These are phyloP conservation scores for Ophiocytium majus DNA, from an alignment of 352 stramenopile species.

Conservation along the genomic window DNA sequence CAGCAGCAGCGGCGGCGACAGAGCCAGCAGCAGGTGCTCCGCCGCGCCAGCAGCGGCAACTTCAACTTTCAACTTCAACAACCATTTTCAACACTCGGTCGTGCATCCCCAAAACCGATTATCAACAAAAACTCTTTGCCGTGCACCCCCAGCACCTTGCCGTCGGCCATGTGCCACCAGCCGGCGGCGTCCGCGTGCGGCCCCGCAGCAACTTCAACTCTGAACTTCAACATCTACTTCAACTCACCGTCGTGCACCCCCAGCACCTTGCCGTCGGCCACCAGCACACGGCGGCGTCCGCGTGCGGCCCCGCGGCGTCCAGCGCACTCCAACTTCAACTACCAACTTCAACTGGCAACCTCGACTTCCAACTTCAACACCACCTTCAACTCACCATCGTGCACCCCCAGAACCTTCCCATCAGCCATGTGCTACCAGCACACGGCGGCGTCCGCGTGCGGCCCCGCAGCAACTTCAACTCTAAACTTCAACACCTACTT, in stretches of 20 bases:
- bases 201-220: neutral
- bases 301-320: neutral
- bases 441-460: neutral
- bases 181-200: neutral
- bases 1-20: too few relatives aligned
- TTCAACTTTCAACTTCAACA: too few relatives aligned
- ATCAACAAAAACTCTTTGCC: neutral
- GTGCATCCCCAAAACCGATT: slow-evolving; percentile 66
- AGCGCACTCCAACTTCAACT: neutral
- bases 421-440: neutral
- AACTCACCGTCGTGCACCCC: slow-evolving; percentile 68
- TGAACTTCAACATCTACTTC: neutral
- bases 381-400: neutral
- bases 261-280: slow-evolving; percentile 64
- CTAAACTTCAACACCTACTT: neutral
- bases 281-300: neutral
- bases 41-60: too few relatives aligned
- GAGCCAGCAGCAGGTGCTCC: too few relatives aligned
- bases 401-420: neutral
- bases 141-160: neutral
- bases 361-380: neutral
- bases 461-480: neutral
- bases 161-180: neutral
- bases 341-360: too few relatives aligned
- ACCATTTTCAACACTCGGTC: slow-evolving; percentile 54